phyloP scores from a whole-genome alignment of 176 grass and related monocot genomes.

The Triticum urartu region DNA sequence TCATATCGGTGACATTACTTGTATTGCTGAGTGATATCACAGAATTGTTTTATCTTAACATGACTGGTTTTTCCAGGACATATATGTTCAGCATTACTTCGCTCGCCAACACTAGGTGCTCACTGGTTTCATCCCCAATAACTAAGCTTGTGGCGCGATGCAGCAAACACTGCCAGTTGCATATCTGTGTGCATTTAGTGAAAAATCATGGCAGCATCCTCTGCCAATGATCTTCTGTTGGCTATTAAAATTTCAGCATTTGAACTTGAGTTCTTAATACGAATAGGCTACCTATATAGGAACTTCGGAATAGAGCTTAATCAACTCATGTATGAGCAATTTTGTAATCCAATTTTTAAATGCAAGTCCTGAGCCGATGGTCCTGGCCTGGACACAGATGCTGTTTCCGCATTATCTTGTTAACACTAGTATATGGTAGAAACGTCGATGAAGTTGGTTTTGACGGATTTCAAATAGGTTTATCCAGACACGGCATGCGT shows the following conservation, averaged over 20 bases:
- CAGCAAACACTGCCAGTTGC: neutral
- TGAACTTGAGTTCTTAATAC: neutral
- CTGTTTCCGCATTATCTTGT: neutral
- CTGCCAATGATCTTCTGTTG: conserved; percentile 4
- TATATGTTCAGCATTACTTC: neutral
- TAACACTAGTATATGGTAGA: neutral
- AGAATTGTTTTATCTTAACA: neutral
- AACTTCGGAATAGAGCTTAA: neutral
- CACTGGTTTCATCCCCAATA: conserved; percentile 7
- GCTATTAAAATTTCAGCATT: neutral
- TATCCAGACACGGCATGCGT: neutral
- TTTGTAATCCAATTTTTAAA: neutral
- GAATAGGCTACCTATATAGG: neutral
- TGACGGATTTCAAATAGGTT: neutral
- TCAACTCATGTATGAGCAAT: neutral
- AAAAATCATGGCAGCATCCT: neutral
- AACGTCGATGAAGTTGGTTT: neutral
- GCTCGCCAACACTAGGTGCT: neutral
- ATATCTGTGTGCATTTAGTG: neutral
- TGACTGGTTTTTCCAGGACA: neutral
- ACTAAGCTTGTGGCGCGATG: neutral
- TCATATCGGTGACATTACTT: neutral
- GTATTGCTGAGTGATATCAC: neutral
- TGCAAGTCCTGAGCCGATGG: neutral
- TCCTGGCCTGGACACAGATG: neutral